Evolutionary conservation across 805 yeast genomes (phyloP), one percentile per base, ranked within the genome.

Genomic region (Lipomyces sp.): DNA sequence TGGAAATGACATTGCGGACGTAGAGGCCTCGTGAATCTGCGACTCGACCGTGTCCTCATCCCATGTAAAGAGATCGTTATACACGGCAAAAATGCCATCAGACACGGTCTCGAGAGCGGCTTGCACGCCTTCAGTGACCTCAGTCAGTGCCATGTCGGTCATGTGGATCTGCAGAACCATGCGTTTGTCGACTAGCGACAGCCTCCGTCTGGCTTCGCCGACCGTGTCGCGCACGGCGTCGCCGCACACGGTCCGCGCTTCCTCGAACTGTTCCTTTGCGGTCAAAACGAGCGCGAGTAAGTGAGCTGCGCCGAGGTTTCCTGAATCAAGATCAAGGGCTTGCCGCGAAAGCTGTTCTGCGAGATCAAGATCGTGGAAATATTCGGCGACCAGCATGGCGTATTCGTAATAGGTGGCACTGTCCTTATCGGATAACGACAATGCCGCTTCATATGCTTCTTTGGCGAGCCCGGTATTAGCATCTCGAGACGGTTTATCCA

Each of bases 1-100:
- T 4, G 50, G 50, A 32, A 42, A 32, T 5, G 59, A 23, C 1
- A 55, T 47, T 4, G 45, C 48, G 4, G 59, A 51, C n/a, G 50
- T 55, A 3, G 59, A 55, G 5, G 59, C 59, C 26, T 55, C 59
- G 37, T 51, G 53, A 8, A 55, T 55, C 41, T 55, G 59, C 16
- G 59, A 55, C 37, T 55, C 59, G 19, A 55, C 59, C 18, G 58
- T 55, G 28, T 55, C 57, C 24, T 55, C 59, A 28, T 52, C 58
- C 53, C 53, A 53, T 14, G 59, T 55, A 24, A 55, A 55, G n/a
- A 55, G 43, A 5, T 55, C 59, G 33, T 51, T 55, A 31, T 55
- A 55, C 10, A 23, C 45, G 31, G 49, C 49, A 32, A 55, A 55
- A 6, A 55, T 38, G 7, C 54, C 47, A 38, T 55, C 57, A 3